Conservation (phyloP, 2,329 filamentous ascomycete genomes). For the Alternaria longipes region DNA sequence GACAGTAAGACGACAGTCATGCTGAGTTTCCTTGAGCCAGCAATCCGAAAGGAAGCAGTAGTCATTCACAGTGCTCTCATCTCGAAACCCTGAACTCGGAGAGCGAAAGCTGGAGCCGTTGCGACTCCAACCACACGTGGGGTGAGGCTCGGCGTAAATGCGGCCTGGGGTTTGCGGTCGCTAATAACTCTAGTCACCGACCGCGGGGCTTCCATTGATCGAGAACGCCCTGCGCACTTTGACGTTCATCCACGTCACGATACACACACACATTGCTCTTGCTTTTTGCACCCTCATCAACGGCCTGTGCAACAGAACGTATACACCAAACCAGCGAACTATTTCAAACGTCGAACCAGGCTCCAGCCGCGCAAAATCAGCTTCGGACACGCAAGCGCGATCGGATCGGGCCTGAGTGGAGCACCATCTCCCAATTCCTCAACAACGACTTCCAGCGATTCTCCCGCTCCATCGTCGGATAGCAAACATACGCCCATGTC, state of each 20-base stretch:
- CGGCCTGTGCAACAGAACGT: slow-evolving; percentile 1
- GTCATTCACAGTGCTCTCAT: background rate
- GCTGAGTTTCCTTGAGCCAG: background rate
- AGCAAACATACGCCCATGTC: slow-evolving; percentile 64
- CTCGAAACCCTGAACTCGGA: background rate
- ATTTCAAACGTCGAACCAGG: background rate
- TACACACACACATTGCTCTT: slow-evolving; percentile 17
- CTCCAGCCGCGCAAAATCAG: slow-evolving; percentile 1
- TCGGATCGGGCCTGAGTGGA: slow-evolving; percentile 17
- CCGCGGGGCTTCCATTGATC: slow-evolving; percentile 29
- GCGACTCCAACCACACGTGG: slow-evolving; percentile 11
- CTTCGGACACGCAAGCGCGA: slow-evolving; percentile 16
- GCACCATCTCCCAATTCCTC: slow-evolving; percentile 10
- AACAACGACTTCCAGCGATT: slow-evolving; percentile 25
- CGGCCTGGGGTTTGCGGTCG: slow-evolving; percentile 18
- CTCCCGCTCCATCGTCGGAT: slow-evolving; percentile 19
- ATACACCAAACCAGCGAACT: background rate
- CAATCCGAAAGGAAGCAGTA: background rate
- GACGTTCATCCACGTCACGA: slow-evolving; percentile 29
- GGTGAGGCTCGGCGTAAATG: slow-evolving; percentile 14
- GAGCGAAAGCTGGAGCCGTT: background rate
- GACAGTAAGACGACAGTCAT: background rate
- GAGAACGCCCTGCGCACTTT: slow-evolving; percentile 15
- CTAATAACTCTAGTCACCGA: slow-evolving; percentile 23
- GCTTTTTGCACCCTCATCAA: slow-evolving; percentile 9